A percentile compares a stretch with the other conserved stretches of the same genome.
Evolutionary conservation across 805 yeast species (phyloP).

Genomic region (Nakazawaea ernobii): DNA sequence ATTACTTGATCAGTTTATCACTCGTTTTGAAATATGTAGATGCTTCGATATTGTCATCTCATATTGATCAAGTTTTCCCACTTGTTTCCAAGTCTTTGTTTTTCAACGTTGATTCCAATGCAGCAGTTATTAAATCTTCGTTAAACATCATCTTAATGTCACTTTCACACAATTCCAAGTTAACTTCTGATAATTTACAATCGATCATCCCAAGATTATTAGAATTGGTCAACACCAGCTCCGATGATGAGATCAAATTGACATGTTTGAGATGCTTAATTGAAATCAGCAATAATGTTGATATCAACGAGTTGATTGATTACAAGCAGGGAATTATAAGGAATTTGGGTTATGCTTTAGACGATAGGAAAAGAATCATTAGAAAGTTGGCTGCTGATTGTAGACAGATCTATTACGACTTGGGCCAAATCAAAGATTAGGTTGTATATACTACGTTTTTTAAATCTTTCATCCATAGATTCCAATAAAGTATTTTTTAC

Average conservation of each 20-base stretch:
- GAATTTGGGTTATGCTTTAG: conserved; percentile 48
- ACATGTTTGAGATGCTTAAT: conserved; percentile 55
- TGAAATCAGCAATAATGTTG: conserved; percentile 34
- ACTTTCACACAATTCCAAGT: conserved; percentile 25
- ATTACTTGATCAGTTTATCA: conserved; percentile 62
- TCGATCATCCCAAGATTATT: conserved; percentile 53
- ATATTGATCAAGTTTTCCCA: conserved; percentile 61
- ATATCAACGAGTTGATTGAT: conserved; percentile 39
- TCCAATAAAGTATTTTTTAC: background rate
- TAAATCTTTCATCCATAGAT: no score
- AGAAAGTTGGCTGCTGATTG: conserved; percentile 75
- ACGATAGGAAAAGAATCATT: conserved; percentile 68
- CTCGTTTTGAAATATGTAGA: conserved; percentile 62
- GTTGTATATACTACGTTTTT: background rate
- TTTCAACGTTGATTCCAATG: conserved; percentile 22
- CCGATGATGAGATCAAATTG: conserved; percentile 42
- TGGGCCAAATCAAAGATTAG: conserved; percentile 20
- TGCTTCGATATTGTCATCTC: conserved; percentile 55
- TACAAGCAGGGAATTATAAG: conserved; percentile 44
- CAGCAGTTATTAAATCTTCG: conserved; percentile 17
- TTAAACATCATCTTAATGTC: conserved; percentile 19
- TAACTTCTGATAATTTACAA: conserved; percentile 48
- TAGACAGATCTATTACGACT: conserved; percentile 69
- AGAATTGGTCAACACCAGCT: conserved; percentile 22
- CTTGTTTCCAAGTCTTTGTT: conserved; percentile 60